Conservation (phyloP, 345 rosid genomes). For the Erysimum cheiranthoides region DNA sequence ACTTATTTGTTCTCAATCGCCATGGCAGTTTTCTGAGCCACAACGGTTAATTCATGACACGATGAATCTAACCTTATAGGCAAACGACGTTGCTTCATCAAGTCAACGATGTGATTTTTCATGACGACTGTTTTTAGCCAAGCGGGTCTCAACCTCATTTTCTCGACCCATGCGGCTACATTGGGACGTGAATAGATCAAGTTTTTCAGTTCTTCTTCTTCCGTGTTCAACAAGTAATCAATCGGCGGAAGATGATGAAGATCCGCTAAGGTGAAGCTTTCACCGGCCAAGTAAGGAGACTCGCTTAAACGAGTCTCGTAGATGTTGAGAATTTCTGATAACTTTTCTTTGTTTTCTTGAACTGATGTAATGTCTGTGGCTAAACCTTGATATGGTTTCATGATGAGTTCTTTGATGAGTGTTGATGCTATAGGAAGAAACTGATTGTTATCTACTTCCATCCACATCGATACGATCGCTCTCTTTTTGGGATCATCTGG, state of each 20-base stretch:
- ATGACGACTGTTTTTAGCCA: constrained; percentile 30
- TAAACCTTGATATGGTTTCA: constrained; percentile 41
- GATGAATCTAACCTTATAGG: neutral
- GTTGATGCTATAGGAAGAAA: constrained; percentile 25
- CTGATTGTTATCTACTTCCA: constrained; percentile 20
- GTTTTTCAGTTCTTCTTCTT: constrained; percentile 1
- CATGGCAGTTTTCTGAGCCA: constrained; percentile 3
- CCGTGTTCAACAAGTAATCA: constrained; percentile 24
- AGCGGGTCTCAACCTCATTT: constrained; percentile 14
- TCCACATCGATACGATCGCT: constrained; percentile 22
- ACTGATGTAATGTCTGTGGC: constrained; percentile 26
- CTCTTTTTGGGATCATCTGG: constrained; percentile 19
- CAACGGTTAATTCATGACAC: neutral
- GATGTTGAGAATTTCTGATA: constrained; percentile 50
- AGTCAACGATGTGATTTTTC: constrained; percentile 19
- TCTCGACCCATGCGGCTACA: constrained; percentile 27
- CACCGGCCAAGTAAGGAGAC: constrained; percentile 32
- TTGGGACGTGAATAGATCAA: constrained; percentile 25
- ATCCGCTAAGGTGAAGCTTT: constrained; percentile 32
- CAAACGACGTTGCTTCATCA: constrained; percentile 28
- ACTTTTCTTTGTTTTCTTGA: constrained; percentile 39
- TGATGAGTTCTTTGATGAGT: constrained; percentile 38
- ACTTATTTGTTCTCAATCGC: neutral
- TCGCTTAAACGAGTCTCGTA: constrained; percentile 48
- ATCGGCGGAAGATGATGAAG: constrained; percentile 34